phyloP scores from a whole-genome alignment of 768 basidiomycete genomes.

The Trametes meyenii region DNA sequence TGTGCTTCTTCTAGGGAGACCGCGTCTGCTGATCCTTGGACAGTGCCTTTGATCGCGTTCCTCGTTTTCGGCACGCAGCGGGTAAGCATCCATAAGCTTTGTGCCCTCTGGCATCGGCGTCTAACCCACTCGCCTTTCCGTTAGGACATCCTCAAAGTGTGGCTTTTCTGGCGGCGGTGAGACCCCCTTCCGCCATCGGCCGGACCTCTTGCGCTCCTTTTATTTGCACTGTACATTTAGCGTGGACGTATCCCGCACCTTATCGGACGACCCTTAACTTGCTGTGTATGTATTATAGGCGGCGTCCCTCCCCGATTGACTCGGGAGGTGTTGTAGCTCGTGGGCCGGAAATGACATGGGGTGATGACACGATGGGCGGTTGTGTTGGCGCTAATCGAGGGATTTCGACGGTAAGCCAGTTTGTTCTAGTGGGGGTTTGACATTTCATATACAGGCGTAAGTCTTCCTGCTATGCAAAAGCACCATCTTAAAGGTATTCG shows the following conservation, averaged over 20 bases:
- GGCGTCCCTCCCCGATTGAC: slow-evolving; percentile 8
- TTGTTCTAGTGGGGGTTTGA: no score
- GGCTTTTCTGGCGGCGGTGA: slow-evolving; percentile 17
- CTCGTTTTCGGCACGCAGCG: slow-evolving; percentile 21
- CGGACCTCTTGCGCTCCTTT: not conserved
- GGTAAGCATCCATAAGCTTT: not conserved
- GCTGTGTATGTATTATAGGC: not conserved
- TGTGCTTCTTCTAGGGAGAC: not conserved
- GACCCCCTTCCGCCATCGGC: no score
- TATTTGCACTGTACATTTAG: not conserved
- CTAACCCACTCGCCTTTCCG: not conserved
- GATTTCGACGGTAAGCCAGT: not conserved
- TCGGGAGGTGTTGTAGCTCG: slow-evolving; percentile 7
- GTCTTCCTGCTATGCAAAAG: no score
- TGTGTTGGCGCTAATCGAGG: no score
- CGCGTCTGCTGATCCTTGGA: no score
- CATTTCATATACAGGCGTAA: no score
- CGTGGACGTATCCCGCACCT: not conserved
- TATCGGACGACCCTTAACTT: no score
- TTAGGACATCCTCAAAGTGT: slow-evolving; percentile 19
- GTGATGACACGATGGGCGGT: not conserved
- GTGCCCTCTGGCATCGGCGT: not conserved
- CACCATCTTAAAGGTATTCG: no score
- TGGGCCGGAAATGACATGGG: slow-evolving; percentile 1
- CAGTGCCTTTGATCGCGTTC: slow-evolving; percentile 23